These are phyloP conservation scores for Lasiodiplodia theobromae DNA, from an alignment of 2,329 filamentous ascomycete genomes.

Conservation along the genomic window DNA sequence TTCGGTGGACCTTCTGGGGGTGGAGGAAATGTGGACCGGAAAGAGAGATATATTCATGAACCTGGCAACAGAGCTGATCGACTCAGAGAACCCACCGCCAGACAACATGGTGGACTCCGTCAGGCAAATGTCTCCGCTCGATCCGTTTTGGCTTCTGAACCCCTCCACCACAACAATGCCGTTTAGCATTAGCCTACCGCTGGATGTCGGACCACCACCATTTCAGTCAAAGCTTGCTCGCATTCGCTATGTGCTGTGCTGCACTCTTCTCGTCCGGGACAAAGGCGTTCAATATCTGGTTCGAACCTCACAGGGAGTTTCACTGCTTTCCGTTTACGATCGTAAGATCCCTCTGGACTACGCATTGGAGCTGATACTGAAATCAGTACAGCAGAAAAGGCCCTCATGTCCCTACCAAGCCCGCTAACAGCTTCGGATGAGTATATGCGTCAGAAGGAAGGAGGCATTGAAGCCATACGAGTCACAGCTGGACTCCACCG, in stretches of 20 bases:
- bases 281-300: constrained; percentile 58
- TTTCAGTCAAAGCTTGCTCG: constrained; percentile 60
- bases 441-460: constrained; percentile 50
- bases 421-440: constrained; percentile 60
- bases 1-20: constrained; percentile 60
- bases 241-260: constrained; percentile 59
- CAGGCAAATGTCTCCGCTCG: constrained; percentile 45
- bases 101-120: constrained; percentile 57
- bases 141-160: constrained; percentile 58
- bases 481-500: constrained; percentile 62
- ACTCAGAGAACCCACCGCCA: constrained; percentile 58
- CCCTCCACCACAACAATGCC: constrained; percentile 57
- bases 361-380: background rate
- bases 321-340: constrained; percentile 62
- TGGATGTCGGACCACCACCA: constrained; percentile 62
- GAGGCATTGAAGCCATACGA: constrained; percentile 52
- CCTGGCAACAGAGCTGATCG: constrained; percentile 60
- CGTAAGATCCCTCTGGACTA: constrained; percentile 45
- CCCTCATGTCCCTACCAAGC: constrained; percentile 60
- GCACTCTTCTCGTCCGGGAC: constrained; percentile 56
- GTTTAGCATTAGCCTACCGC: constrained; percentile 60
- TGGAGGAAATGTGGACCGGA: constrained; percentile 58
- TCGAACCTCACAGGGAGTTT: constrained; percentile 57
- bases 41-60: constrained; percentile 59
- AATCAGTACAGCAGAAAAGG: constrained; percentile 56